A percentile compares a stretch with the other conserved stretches of the same genome.
These are phyloP conservation scores for Trichomonas vaginalis DNA, from an alignment of 208 protist genomes.

Conservation along the genomic window DNA sequence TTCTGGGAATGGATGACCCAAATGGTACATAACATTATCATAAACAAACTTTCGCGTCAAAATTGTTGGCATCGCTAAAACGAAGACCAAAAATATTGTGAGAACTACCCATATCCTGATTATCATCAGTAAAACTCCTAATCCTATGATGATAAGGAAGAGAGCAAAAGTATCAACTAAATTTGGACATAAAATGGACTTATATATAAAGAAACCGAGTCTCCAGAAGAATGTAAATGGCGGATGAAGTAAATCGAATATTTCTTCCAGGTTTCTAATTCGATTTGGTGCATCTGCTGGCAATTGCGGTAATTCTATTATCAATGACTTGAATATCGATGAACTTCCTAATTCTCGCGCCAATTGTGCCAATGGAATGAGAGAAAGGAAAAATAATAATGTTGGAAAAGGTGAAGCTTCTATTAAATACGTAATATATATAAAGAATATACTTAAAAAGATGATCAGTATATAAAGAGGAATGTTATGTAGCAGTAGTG, in stretches of 20 bases:
- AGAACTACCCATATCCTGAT: neutral
- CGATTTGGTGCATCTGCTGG: neutral
- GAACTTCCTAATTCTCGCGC: neutral
- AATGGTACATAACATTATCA: neutral
- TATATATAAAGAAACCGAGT: neutral
- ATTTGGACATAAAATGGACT: neutral
- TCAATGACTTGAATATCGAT: neutral
- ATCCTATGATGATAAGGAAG: neutral
- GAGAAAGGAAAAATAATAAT: neutral
- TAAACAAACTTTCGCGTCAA: neutral
- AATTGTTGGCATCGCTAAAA: neutral
- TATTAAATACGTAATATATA: neutral
- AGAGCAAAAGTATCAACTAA: neutral
- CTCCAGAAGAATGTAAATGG: neutral
- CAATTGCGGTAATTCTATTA: neutral
- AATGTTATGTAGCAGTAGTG: neutral
- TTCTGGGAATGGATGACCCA: neutral
- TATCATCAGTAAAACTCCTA: neutral
- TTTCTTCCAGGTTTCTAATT: neutral
- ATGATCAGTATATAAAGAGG: neutral
- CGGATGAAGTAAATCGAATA: neutral
- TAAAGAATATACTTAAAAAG: neutral
- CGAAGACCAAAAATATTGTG: neutral
- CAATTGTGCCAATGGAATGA: neutral
- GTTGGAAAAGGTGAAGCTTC: neutral